Base-by-base conservation (phyloP, 140 eudicot genomes). In the Ambrosia hybrid region DNA sequence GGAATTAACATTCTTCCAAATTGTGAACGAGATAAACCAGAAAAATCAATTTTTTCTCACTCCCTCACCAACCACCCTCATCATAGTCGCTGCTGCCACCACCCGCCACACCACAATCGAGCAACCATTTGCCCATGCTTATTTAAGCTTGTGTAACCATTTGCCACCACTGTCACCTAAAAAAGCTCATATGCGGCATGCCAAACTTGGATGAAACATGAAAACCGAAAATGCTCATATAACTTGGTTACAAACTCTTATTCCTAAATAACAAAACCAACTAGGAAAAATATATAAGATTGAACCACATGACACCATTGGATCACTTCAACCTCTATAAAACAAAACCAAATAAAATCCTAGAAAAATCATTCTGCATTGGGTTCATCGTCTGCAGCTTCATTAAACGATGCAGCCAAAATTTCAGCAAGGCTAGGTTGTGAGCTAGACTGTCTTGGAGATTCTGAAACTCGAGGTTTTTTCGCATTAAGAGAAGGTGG, bases 381-480 rank as follows among this genome's bases (percentile, higher is more conserved):
- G 9, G 75, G 62, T 56, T 80, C 86, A 70, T 78, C 72, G 3
- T 34, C 71, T 17, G 49, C 80, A 11, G 89, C 84, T 66, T 84
- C 93, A 38, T 77, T 79, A 53, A 85, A 85, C 0, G 95, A 77
- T 36, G 88, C 95, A 49, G 93, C 95, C 79, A 92, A 76, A 75
- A 79, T 79, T 65, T 92, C 95, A 8, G 95, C 98, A 57, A 92
- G 91, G 82, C 95, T 92, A 14, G 73, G 83, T 58, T 80, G 76
- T 15, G 92, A 72, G 67, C 76, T 55, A 8, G 87, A 73, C 14
- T 38, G 68, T 26, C 41, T 46, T 12, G 85, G 70, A 60, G 77
- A 64, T 57, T 75, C 88, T 13, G 79, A 58, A 58, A 81, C 83
- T 73, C 82, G 30, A 10, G 84, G 80, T 59, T 78, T 87, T 71